Percentiles rank a stretch among this genome's conserved stretches.
These are phyloP conservation scores for Castanospermum australe DNA, from an alignment of 306 rosid species.

Conservation along the genomic window DNA sequence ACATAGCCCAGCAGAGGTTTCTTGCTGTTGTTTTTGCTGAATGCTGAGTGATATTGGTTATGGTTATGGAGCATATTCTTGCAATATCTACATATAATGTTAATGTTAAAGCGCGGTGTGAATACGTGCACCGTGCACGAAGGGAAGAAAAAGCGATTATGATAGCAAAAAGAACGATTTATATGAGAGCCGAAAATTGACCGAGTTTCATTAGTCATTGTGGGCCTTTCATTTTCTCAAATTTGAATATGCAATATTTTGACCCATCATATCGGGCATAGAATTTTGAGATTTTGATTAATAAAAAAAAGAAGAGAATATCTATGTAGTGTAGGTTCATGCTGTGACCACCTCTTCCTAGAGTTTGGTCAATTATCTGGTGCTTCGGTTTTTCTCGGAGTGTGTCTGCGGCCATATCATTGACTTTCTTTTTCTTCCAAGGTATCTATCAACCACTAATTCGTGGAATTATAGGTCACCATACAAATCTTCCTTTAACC, in stretches of 20 bases:
- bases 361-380: not conserved
- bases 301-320: not conserved
- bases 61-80: not conserved
- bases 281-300: not conserved
- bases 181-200: conserved; percentile 7
- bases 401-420: not conserved
- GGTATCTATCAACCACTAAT: not conserved
- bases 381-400: not conserved
- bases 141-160: not conserved
- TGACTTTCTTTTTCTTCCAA: not conserved
- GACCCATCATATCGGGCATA: not conserved
- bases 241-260: not conserved
- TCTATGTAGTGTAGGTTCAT: not conserved
- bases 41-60: too few species aligned
- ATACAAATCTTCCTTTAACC: not conserved
- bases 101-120: not conserved
- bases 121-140: not conserved
- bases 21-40: too few species aligned
- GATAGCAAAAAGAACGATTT: not conserved
- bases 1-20: not conserved
- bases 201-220: not conserved
- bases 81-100: not conserved
- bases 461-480: not conserved
- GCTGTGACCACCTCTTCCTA: not conserved
- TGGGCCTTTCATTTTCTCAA: not conserved